Conservation (phyloP, 805 yeast genomes). For the Lachancea nothofagi region DNA sequence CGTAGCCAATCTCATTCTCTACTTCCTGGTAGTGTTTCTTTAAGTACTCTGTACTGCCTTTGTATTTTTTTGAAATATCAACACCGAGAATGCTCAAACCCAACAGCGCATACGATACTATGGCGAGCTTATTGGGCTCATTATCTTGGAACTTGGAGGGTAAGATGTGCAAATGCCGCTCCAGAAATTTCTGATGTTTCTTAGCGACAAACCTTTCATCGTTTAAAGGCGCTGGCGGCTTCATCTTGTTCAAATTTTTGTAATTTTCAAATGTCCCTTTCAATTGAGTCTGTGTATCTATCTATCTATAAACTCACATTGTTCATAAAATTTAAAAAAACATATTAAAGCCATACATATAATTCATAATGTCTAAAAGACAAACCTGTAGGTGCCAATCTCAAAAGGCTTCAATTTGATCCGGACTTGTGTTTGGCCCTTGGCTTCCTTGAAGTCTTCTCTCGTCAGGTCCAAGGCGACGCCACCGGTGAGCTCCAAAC, state of each 20-base stretch:
- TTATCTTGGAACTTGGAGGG: constrained; percentile 54
- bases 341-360: not conserved
- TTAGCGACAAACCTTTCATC: constrained; percentile 1
- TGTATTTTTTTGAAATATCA: constrained; percentile 29
- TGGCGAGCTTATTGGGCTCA: constrained; percentile 63
- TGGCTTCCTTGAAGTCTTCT: constrained; percentile 36
- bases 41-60: constrained; percentile 28
- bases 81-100: constrained; percentile 38
- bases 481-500: constrained; percentile 47
- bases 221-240: not conserved
- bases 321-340: not conserved
- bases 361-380: constrained; percentile 16
- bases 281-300: too few species aligned
- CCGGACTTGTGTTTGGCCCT: constrained; percentile 35
- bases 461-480: constrained; percentile 40
- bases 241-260: not conserved
- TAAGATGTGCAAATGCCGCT: constrained; percentile 46
- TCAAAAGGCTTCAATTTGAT: constrained; percentile 70
- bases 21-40: constrained; percentile 20
- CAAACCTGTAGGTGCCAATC: constrained; percentile 45
- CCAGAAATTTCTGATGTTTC: constrained; percentile 40
- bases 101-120: constrained; percentile 63
- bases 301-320: too few species aligned
- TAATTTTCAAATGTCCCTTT: too few species aligned
- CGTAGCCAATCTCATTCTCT: constrained; percentile 28